phyloP scores from a whole-genome alignment of 106 monocot species.

The Alisma plantagoaquatica region DNA sequence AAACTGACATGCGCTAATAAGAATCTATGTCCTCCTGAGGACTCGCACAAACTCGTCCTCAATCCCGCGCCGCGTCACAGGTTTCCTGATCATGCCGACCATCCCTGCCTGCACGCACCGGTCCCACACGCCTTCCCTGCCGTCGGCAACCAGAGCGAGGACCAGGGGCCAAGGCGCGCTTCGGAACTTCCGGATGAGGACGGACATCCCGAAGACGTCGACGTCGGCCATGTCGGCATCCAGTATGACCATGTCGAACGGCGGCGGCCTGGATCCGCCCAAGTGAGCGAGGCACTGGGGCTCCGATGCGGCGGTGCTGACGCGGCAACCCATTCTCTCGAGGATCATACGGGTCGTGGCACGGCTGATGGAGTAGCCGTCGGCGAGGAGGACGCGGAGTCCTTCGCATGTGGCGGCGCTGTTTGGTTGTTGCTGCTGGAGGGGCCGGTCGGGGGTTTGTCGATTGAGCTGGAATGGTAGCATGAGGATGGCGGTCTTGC shows the following conservation, averaged over 20 bases:
- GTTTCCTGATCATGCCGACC: conserved; percentile 49
- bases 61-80: conserved; percentile 29
- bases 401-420: conserved; percentile 28
- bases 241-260: conserved; percentile 42
- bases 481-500: conserved; percentile 29
- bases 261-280: conserved; percentile 4
- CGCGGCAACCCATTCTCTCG: conserved; percentile 49
- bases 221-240: conserved; percentile 28
- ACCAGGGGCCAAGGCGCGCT: conserved; percentile 34
- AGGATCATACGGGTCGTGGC: conserved; percentile 40
- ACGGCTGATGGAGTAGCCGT: conserved; percentile 41
- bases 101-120: conserved; percentile 48
- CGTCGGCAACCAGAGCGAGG: conserved; percentile 34
- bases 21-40: conserved; percentile 25
- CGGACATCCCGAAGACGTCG: conserved; percentile 35
- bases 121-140: conserved; percentile 43
- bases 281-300: conserved; percentile 32
- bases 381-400: conserved; percentile 37
- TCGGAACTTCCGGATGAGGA: conserved; percentile 31
- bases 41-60: conserved; percentile 50
- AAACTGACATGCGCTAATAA: not conserved
- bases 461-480: conserved; percentile 34
- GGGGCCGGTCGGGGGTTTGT: conserved; percentile 6
- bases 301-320: conserved; percentile 32
- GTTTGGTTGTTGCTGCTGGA: conserved; percentile 1